These are phyloP conservation scores for Balakata baccata DNA, from an alignment of 345 rosid genomes.

Conservation along the genomic window DNA sequence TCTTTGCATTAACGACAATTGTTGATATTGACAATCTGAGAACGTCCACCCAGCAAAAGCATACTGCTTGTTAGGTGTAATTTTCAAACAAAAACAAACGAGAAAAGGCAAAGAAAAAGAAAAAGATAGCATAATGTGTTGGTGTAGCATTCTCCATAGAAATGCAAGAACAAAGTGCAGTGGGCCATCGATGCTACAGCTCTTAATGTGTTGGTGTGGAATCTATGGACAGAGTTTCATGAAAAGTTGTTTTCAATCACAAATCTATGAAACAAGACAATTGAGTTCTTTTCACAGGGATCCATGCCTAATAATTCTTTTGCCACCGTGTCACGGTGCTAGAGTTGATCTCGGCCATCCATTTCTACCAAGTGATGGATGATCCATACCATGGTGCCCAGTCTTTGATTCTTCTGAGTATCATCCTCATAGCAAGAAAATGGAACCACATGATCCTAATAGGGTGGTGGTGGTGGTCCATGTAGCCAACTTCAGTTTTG, in stretches of 20 bases:
- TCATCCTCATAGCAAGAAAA: not conserved
- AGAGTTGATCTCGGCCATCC: no score
- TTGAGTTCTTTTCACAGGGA: constrained; percentile 15
- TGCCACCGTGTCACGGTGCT: no score
- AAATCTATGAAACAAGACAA: constrained; percentile 21
- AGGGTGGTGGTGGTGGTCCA: not conserved
- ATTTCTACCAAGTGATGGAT: no score
- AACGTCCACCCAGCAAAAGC: not conserved
- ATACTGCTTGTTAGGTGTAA: not conserved
- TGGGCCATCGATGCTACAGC: constrained; percentile 3
- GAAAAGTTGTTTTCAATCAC: not conserved
- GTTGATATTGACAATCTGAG: not conserved
- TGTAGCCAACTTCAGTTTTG: not conserved
- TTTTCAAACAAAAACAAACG: constrained; percentile 1
- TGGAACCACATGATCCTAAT: not conserved
- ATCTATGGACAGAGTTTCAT: not conserved
- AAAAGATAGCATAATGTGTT: not conserved
- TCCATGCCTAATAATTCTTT: not conserved
- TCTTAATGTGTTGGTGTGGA: not conserved
- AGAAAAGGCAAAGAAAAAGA: not conserved
- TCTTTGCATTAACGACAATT: not conserved
- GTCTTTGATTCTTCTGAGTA: not conserved
- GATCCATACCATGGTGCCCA: no score
- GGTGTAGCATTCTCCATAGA: not conserved
- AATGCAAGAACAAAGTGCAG: not conserved